Base-by-base conservation (phyloP, 1,284 basidiomycete genomes). In the Cutaneotrichosporon sp. region DNA sequence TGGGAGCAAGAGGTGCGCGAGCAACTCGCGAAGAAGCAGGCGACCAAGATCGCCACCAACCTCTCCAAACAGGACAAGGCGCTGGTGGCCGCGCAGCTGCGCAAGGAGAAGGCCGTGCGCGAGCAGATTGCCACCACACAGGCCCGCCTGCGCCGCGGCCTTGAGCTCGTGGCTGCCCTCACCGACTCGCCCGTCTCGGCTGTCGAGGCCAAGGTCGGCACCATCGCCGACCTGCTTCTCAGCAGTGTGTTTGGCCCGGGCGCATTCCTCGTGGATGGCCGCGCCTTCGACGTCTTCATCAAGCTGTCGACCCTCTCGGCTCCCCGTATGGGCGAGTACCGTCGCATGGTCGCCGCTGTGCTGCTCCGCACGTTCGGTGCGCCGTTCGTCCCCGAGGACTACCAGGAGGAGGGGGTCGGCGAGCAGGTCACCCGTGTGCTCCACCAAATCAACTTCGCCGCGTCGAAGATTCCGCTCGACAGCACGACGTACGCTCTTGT, bases 1-100 rank as follows among this genome's bases (percentile, higher is more conserved):
- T 98, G 94, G 94, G 95, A 98, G 69, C 89, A 88, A 34, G 92
- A 97, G 68, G 83, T 96, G n/a, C 86, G 93, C 11, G 89, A 90
- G 71, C 87, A 89, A 0, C 83, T 97, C 0, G 89, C 90, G 8
- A 86, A 82, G 66, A 95, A 95, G 81, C 90, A 83, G 71, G 78
- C 84, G 0, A 78, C 81, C 2, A 73, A 82, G 1, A 79, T 81
- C 5, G 69, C 67, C 13, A 73, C 71, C 32, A 84, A 84, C 5
- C 78, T 97, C 4, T 91, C 90, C 2, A 97, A 94, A 76, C 88
- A 90, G 68, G 91, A 96, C 64, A 87, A 90, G 69, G 88, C 87
- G 0, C 83, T 91, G 4, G 86, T 97, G 7, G 85, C 89, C 56
- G 87, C 87, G 2, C 94, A 97, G 75, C 83, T 94, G 7, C 85